Conservation (phyloP, 768 basidiomycete genomes). For the Butyriboletus loyo region DNA sequence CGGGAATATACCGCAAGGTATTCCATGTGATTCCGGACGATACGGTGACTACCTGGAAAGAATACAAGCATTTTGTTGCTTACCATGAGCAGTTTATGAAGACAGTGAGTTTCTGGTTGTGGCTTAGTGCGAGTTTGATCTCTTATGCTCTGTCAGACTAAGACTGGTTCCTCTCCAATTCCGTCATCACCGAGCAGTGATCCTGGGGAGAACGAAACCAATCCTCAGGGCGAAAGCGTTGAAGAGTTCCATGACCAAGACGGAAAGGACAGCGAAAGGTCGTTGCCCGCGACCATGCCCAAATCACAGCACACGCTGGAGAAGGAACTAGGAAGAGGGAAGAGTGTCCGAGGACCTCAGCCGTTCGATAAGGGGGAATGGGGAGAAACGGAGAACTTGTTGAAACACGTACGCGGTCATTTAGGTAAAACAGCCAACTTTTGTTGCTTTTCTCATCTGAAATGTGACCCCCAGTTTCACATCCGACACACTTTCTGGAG, state of each 20-base stretch:
- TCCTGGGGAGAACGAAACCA: constrained; percentile 42
- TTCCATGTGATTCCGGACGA: constrained; percentile 95
- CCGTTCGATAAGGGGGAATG: constrained; percentile 81
- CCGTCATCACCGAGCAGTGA: constrained; percentile 48
- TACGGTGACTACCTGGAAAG: constrained; percentile 90
- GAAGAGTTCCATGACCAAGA: constrained; percentile 21
- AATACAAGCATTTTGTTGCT: constrained; percentile 81
- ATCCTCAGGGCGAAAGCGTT: constrained; percentile 9
- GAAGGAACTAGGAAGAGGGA: constrained; percentile 36
- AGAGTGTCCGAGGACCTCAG: constrained; percentile 50
- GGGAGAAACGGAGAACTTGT: constrained; percentile 84
- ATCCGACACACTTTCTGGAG: constrained; percentile 85
- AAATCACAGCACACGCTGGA: constrained; percentile 32
- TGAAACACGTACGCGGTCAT: constrained; percentile 78
- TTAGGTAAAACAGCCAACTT: constrained; percentile 54
- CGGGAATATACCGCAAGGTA: constrained; percentile 92
- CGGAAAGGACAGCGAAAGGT: constrained; percentile 20
- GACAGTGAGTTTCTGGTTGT: constrained; percentile 44
- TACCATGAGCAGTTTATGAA: constrained; percentile 75
- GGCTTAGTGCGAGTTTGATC: neutral
- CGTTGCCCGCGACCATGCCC: constrained; percentile 9
- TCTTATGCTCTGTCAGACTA: constrained; percentile 36
- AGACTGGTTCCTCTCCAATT: constrained; percentile 39
- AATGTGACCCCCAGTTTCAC: constrained; percentile 54
- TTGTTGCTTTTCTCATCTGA: neutral